Base-by-base conservation (phyloP, 805 yeast species). In the Wickerhamiella lipophila region DNA sequence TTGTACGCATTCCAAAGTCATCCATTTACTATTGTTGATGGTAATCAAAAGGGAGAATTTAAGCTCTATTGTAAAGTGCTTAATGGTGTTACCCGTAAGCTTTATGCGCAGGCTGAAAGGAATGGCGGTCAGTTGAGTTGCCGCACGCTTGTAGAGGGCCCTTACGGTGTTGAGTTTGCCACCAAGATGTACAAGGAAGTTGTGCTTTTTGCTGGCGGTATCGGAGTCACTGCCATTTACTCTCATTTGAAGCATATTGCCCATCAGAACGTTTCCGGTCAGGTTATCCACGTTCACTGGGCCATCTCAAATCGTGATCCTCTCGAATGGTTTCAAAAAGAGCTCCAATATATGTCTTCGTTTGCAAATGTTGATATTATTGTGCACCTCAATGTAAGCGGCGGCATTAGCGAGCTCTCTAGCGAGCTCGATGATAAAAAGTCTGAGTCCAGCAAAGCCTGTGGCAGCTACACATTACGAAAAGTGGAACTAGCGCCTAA, bases 1-100 rank as follows among this genome's bases (percentile, higher is more conserved):
- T 19, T 56, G 75, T 51, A 68, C 74, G 46, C 68, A 71, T 80
- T 79, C 78, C 83, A 81, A 59, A 74, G 80, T 2, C 85, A 81
- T 60, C 87, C 88, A 2, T 81, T 82, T 63, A 77, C 86, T 2
- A 35, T 61, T 27, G 51, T 51, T 21, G 41, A 42, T 3, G 39
- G 50, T 5, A 45, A 19, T 9, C 52, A 56, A 36, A 47, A 52
- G 25, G 52, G 50, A 8, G 35, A 56, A 18, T 22, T 59, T 35
- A 57, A 53, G 47, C 50, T 59, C 6, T 55, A 44, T 30, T 49
- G 50, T 46, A 49, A 54, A 3, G 57, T 56, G 16, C 76, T 77
- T 60, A 69, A 69, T n/a, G 86, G 85, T 50, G 61, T 77, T 47
- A 78, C 85, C 13, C 27, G 46, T 13, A 22, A 40, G 34, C 35